phyloP scores from a whole-genome alignment of 768 basidiomycete genomes.

The Gelatoporia subvermispora region DNA sequence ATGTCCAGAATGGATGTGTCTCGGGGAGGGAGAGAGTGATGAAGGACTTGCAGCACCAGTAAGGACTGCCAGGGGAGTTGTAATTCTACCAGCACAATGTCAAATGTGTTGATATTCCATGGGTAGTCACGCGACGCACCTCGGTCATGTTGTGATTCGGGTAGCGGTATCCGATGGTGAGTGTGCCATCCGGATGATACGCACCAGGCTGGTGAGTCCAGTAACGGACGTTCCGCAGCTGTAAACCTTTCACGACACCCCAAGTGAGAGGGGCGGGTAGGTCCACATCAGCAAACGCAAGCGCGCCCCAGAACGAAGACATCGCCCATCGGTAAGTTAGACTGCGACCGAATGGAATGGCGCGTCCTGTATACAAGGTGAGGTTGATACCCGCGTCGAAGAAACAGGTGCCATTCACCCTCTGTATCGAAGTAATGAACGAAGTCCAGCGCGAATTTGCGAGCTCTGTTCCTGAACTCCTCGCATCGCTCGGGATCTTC shows the following conservation, averaged over 20 bases:
- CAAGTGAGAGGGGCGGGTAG: slow-evolving; percentile 67
- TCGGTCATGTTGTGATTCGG: slow-evolving; percentile 74
- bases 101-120: slow-evolving; percentile 1
- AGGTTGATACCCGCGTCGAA: background rate
- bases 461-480: slow-evolving; percentile 59
- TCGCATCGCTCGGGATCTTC: slow-evolving; percentile 61
- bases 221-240: slow-evolving; percentile 67
- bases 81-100: slow-evolving; percentile 43
- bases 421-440: slow-evolving; percentile 72
- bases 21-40: slow-evolving; percentile 58
- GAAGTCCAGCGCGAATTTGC: slow-evolving; percentile 62
- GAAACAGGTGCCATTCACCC: slow-evolving; percentile 34
- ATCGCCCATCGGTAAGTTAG: slow-evolving; percentile 79
- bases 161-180: slow-evolving; percentile 68
- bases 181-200: slow-evolving; percentile 56
- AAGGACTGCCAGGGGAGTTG: slow-evolving; percentile 73
- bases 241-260: slow-evolving; percentile 71
- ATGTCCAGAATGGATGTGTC: slow-evolving; percentile 68
- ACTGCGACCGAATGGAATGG: slow-evolving; percentile 71
- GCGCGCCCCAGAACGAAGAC: slow-evolving; percentile 74
- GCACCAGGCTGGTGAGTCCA: slow-evolving; percentile 65
- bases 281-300: slow-evolving; percentile 67
- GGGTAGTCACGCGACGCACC: slow-evolving; percentile 5
- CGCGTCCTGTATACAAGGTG: slow-evolving; percentile 44
- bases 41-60: slow-evolving; percentile 82